phyloP scores from a whole-genome alignment of 2,329 filamentous ascomycete genomes.

The Hypoxylon rubiginosum region DNA sequence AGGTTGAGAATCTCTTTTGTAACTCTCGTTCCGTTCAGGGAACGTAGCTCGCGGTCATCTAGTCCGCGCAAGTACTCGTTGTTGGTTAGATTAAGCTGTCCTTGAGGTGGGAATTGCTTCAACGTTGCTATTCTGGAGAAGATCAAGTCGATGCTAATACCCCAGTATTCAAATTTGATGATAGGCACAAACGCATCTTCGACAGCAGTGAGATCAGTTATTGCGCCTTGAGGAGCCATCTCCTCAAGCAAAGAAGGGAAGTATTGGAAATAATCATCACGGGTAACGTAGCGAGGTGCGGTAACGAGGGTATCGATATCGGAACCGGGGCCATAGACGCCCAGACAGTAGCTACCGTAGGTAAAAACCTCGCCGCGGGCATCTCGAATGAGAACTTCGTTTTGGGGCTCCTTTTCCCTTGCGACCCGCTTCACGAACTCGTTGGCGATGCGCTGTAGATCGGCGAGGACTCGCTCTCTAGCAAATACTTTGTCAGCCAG shows the following conservation, averaged over 20 bases:
- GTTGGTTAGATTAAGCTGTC: slow-evolving; percentile 82
- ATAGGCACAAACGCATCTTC: slow-evolving; percentile 95
- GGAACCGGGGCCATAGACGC: slow-evolving; percentile 93
- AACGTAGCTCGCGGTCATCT: slow-evolving; percentile 87
- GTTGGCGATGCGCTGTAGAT: slow-evolving; percentile 83
- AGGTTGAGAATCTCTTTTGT: slow-evolving; percentile 91
- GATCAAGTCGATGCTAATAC: slow-evolving; percentile 95
- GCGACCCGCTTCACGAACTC: slow-evolving; percentile 90
- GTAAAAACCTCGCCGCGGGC: slow-evolving; percentile 95
- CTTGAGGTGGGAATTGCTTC: slow-evolving; percentile 75
- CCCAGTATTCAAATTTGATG: slow-evolving; percentile 93
- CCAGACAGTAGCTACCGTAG: slow-evolving; percentile 94
- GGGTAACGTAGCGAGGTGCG: slow-evolving; percentile 87
- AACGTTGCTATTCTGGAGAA: slow-evolving; percentile 81
- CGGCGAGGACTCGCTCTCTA: slow-evolving; percentile 79
- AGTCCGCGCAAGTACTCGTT: slow-evolving; percentile 87
- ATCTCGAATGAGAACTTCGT: slow-evolving; percentile 82
- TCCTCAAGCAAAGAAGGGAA: slow-evolving; percentile 85
- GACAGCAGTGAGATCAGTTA: slow-evolving; percentile 87
- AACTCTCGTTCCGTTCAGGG: slow-evolving; percentile 93
- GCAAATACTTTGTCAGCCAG: slow-evolving; percentile 25
- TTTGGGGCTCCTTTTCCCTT: slow-evolving; percentile 76
- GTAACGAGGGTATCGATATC: slow-evolving; percentile 98
- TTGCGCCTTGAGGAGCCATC: slow-evolving; percentile 81
- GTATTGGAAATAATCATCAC: slow-evolving; percentile 91